These are phyloP conservation scores for Zalaria obscura DNA, from an alignment of 2,329 filamentous ascomycete genomes.

Conservation along the genomic window DNA sequence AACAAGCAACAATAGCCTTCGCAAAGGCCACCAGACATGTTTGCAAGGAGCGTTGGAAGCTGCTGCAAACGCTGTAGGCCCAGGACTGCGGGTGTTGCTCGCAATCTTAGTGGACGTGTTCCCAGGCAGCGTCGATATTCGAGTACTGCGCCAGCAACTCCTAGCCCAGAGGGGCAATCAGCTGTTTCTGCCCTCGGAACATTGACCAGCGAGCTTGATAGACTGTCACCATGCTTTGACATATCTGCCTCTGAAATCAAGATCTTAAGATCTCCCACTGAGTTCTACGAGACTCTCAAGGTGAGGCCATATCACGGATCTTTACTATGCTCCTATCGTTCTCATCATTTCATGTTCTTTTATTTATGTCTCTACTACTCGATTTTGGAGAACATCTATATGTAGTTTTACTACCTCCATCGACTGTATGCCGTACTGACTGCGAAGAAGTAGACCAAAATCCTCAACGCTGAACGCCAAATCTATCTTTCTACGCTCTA, in stretches of 20 bases:
- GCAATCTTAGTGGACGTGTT: not conserved
- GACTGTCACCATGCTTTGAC: slow-evolving; percentile 80
- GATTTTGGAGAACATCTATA: too few species aligned
- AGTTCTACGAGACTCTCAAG: slow-evolving; percentile 88
- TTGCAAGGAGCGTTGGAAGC: slow-evolving; percentile 2
- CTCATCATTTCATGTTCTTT: slow-evolving; percentile 1
- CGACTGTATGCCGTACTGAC: slow-evolving; percentile 2
- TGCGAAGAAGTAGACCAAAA: slow-evolving; percentile 48
- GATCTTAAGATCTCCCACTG: slow-evolving; percentile 65
- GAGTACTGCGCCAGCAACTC: not conserved
- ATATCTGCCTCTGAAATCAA: slow-evolving; percentile 66
- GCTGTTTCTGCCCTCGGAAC: slow-evolving; percentile 29
- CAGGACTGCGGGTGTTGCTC: not conserved
- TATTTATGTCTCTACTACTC: not conserved
- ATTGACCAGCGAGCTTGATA: slow-evolving; percentile 65
- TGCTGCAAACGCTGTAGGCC: not conserved
- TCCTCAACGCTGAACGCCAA: slow-evolving; percentile 59
- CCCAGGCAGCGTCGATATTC: not conserved
- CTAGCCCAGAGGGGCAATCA: not conserved
- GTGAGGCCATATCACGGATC: slow-evolving; percentile 28
- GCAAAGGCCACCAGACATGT: not conserved
- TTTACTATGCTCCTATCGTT: not conserved
- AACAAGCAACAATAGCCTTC: not conserved
- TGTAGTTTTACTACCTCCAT: not conserved
- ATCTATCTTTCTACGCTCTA: slow-evolving; percentile 95